Evolutionary conservation across 768 basidiomycete genomes (phyloP).

Genomic region (Kwoniella dejecticola): DNA sequence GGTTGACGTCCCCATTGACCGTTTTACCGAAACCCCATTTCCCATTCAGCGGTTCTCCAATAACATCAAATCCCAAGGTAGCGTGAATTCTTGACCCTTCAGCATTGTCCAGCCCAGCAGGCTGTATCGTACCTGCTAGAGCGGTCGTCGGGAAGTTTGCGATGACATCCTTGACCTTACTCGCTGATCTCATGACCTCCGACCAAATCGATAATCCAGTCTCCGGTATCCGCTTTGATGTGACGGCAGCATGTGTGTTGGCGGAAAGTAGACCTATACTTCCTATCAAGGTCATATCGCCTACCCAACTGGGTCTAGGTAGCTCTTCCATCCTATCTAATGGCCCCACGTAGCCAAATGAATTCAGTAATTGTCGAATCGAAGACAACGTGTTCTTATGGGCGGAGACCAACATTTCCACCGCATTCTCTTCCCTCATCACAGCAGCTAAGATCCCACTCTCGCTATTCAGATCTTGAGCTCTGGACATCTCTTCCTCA

Average conservation of each 20-base stretch:
- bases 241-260: constrained; percentile 65
- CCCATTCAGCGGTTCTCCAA: constrained; percentile 29
- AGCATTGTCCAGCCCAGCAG: constrained; percentile 9
- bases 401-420: constrained; percentile 23
- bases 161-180: constrained; percentile 39
- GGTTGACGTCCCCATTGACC: constrained; percentile 2
- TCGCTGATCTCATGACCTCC: constrained; percentile 41
- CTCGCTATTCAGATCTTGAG: constrained; percentile 26
- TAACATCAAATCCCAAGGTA: constrained; percentile 16
- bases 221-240: constrained; percentile 39
- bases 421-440: constrained; percentile 39
- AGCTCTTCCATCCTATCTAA: constrained; percentile 39
- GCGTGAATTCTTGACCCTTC: constrained; percentile 20
- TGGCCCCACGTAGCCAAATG: constrained; percentile 49
- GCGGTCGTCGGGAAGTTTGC: constrained; percentile 25
- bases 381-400: constrained; percentile 23
- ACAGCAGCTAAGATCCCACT: constrained; percentile 29
- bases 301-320: constrained; percentile 44
- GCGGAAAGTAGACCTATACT: constrained; percentile 57
- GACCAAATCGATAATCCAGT: constrained; percentile 37
- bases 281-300: constrained; percentile 70
- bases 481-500: constrained; percentile 45
- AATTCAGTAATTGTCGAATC: constrained; percentile 29
- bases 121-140: constrained; percentile 9
- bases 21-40: constrained; percentile 38